Evolutionary conservation across 2,329 filamentous ascomycete species (phyloP).

Genomic region (Paramyrothecium roridum): DNA sequence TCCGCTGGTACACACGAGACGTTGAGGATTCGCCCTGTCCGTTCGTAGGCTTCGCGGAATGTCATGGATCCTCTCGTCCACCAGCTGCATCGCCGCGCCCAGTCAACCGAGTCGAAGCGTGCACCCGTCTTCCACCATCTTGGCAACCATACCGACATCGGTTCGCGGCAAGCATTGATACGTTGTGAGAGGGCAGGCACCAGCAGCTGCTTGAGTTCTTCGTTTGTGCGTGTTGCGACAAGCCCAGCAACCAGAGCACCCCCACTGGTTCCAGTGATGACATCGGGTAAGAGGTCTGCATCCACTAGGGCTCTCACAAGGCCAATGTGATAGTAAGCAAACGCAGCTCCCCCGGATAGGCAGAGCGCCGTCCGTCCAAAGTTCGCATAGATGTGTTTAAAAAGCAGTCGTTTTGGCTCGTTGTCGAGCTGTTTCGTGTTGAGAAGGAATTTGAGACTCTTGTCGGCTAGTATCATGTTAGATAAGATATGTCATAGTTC

Average conservation of each 20-base stretch:
- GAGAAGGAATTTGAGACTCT: constrained; percentile 63
- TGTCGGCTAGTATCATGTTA: constrained; percentile 51
- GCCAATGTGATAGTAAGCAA: constrained; percentile 96
- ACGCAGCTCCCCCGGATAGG: constrained; percentile 87
- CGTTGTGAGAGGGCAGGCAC: constrained; percentile 81
- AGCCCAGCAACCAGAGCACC: constrained; percentile 87
- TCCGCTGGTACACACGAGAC: constrained; percentile 95
- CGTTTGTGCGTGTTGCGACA: constrained; percentile 84
- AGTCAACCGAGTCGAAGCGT: constrained; percentile 89
- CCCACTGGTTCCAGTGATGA: constrained; percentile 95
- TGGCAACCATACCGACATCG: constrained; percentile 69
- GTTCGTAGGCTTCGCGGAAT: constrained; percentile 90
- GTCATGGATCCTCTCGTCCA: constrained; percentile 90
- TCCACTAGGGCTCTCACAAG: constrained; percentile 88
- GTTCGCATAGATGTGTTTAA: constrained; percentile 87
- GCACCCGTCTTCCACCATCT: constrained; percentile 93
- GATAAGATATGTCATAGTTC: not conserved
- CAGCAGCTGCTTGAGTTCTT: constrained; percentile 80
- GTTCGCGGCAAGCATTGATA: constrained; percentile 83
- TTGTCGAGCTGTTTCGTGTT: constrained; percentile 63
- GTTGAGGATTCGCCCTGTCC: constrained; percentile 91
- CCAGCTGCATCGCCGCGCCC: constrained; percentile 83
- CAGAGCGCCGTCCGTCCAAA: constrained; percentile 91
- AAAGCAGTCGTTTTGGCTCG: constrained; percentile 75
- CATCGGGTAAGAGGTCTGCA: constrained; percentile 79